Evolutionary conservation across 345 rosid genomes (phyloP).

Genomic region (Mallotus nudiflorus): DNA sequence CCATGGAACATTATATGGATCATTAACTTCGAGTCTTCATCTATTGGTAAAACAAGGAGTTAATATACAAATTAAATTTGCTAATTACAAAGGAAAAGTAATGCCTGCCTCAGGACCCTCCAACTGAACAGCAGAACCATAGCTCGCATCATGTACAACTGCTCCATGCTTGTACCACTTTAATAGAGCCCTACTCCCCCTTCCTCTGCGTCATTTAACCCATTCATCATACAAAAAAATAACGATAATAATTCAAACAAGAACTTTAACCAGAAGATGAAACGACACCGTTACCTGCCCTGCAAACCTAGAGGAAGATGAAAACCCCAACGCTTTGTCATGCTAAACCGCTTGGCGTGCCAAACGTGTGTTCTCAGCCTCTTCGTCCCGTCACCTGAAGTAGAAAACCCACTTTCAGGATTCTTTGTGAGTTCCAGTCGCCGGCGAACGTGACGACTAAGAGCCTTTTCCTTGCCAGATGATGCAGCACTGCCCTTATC

Average conservation of each 20-base stretch:
- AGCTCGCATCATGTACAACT: constrained; percentile 79
- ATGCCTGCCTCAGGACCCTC: constrained; percentile 76
- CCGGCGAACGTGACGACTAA: constrained; percentile 59
- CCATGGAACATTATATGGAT: not conserved
- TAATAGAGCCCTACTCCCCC: constrained; percentile 82
- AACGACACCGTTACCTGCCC: constrained; percentile 58
- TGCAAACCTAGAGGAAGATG: constrained; percentile 85
- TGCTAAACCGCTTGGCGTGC: constrained; percentile 86
- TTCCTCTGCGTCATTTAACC: constrained; percentile 59
- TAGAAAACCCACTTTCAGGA: constrained; percentile 52
- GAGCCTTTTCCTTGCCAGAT: constrained; percentile 26
- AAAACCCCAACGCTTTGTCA: constrained; percentile 84
- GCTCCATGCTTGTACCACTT: constrained; percentile 65
- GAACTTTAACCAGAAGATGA: not conserved
- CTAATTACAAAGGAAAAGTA: constrained; percentile 19
- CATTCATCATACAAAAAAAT: not conserved
- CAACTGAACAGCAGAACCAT: constrained; percentile 58
- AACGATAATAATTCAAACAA: not conserved
- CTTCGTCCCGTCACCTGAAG: constrained; percentile 85
- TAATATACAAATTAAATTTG: not conserved
- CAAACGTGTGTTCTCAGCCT: constrained; percentile 90
- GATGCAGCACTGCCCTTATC: constrained; percentile 24
- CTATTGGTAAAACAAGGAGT: not conserved
- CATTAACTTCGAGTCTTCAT: not conserved
- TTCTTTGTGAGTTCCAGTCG: constrained; percentile 63